These are phyloP conservation scores for Herpetospermum pedunculosum DNA, from an alignment of 306 rosid species.

Conservation along the genomic window DNA sequence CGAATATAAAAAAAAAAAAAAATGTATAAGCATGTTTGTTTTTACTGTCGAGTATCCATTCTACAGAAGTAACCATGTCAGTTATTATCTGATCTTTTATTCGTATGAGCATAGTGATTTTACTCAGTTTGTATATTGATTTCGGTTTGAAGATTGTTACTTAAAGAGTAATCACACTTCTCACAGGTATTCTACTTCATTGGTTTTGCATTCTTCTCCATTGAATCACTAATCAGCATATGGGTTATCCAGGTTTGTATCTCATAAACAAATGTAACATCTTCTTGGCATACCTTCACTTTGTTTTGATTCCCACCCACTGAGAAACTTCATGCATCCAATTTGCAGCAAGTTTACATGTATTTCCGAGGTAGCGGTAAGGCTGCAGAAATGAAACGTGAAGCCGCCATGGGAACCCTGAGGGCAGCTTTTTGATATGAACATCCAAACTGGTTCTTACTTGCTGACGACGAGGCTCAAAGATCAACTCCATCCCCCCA, in stretches of 20 bases:
- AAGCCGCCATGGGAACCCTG: slow-evolving; percentile 78
- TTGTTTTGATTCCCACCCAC: background rate
- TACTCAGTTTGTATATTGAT: background rate
- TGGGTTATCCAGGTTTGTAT: slow-evolving; percentile 89
- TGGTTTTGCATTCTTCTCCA: slow-evolving; percentile 58
- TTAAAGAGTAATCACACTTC: background rate
- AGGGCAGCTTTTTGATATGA: slow-evolving; percentile 54
- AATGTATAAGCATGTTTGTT: no score
- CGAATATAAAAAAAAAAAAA: no score
- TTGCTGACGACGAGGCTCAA: background rate
- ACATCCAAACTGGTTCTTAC: background rate
- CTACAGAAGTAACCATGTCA: background rate
- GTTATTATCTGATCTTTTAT: background rate
- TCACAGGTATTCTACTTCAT: slow-evolving; percentile 76
- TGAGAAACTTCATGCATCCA: background rate
- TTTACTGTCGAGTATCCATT: background rate
- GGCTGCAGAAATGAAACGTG: slow-evolving; percentile 51
- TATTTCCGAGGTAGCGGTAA: slow-evolving; percentile 97
- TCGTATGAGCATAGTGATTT: background rate
- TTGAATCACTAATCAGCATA: slow-evolving; percentile 68
- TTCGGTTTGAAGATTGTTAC: background rate
- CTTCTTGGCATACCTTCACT: background rate
- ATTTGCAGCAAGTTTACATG: slow-evolving; percentile 81
- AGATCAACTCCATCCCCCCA: background rate
- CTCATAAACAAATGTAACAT: background rate